Conservation (phyloP, 495 filamentous ascomycete species). For the Talaromyces adpressus region DNA sequence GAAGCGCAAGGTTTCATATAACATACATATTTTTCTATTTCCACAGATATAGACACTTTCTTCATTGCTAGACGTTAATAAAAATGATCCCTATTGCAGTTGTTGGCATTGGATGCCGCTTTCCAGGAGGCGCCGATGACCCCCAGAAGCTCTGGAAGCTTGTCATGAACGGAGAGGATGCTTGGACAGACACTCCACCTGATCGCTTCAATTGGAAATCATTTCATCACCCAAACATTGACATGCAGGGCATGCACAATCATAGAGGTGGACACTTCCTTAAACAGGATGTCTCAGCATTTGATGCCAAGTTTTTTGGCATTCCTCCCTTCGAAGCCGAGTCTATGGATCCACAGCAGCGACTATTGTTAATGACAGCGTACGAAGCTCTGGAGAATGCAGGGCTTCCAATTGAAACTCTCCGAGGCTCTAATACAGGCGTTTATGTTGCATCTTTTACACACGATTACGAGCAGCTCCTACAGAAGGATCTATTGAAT, state of each 20-base stretch:
- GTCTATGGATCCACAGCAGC: too few species aligned
- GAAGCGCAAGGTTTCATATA: too few species aligned
- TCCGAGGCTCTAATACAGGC: slow-evolving; percentile 30
- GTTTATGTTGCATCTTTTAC: slow-evolving; percentile 22
- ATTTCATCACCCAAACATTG: slow-evolving; percentile 26
- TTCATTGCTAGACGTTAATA: too few species aligned
- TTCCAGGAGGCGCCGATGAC: slow-evolving; percentile 40
- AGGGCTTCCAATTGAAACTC: slow-evolving; percentile 23
- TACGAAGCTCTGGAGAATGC: slow-evolving; percentile 55
- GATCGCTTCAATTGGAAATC: too few species aligned
- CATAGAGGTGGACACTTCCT: slow-evolving; percentile 23
- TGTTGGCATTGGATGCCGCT: slow-evolving; percentile 51
- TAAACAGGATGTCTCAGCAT: slow-evolving; percentile 22
- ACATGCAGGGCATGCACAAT: too few species aligned
- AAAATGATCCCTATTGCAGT: slow-evolving; percentile 31
- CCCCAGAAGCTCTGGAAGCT: slow-evolving; percentile 11
- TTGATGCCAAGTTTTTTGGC: slow-evolving; percentile 45
- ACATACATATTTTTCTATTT: too few species aligned
- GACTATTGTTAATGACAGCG: slow-evolving; percentile 48
- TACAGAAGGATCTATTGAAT: slow-evolving; percentile 27
- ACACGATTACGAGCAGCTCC: slow-evolving; percentile 33
- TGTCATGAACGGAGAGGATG: too few species aligned
- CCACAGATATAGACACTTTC: too few species aligned
- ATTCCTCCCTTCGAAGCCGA: slow-evolving; percentile 37
- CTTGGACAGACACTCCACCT: too few species aligned